Conservation (phyloP, 2,329 filamentous ascomycete species). For the Cladosporium austrohemisphaericum region DNA sequence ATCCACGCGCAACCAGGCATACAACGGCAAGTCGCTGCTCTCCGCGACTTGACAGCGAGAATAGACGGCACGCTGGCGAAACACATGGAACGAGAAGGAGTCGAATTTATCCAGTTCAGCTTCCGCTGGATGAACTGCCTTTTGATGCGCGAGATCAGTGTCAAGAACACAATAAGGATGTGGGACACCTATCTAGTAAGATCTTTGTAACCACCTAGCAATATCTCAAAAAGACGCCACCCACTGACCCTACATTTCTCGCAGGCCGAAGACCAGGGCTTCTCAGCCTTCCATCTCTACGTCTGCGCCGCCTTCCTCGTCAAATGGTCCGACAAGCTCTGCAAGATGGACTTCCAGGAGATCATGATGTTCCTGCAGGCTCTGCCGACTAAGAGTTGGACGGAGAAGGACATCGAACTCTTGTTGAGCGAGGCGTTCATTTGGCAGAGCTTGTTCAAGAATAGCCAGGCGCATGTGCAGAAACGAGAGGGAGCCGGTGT, state of each 20-base stretch:
- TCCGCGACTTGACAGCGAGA: constrained; percentile 83
- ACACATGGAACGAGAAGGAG: constrained; percentile 83
- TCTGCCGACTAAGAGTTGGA: constrained; percentile 89
- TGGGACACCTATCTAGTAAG: constrained; percentile 98
- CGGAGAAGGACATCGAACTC: constrained; percentile 95
- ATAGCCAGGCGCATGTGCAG: constrained; percentile 81
- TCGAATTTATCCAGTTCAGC: constrained; percentile 99
- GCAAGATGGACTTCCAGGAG: constrained; percentile 97
- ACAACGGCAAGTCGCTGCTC: constrained; percentile 82
- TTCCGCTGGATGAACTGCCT: constrained; percentile 99
- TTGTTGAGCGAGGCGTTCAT: constrained; percentile 95
- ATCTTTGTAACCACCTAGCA: constrained; percentile 2
- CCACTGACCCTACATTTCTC: background rate
- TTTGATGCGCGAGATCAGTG: constrained; percentile 94
- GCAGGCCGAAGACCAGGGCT: constrained; percentile 95
- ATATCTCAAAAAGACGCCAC: background rate
- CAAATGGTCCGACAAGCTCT: constrained; percentile 93
- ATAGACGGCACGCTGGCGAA: constrained; percentile 82
- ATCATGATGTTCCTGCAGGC: constrained; percentile 99
- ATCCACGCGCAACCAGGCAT: constrained; percentile 97
- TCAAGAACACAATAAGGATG: constrained; percentile 96
- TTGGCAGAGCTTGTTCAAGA: constrained; percentile 96
- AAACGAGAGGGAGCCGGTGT: constrained; percentile 14
- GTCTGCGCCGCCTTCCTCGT: constrained; percentile 97
- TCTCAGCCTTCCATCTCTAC: constrained; percentile 96